Base-by-base conservation (phyloP, 192 early-diverging fungal species). In the Mortierella alpina region DNA sequence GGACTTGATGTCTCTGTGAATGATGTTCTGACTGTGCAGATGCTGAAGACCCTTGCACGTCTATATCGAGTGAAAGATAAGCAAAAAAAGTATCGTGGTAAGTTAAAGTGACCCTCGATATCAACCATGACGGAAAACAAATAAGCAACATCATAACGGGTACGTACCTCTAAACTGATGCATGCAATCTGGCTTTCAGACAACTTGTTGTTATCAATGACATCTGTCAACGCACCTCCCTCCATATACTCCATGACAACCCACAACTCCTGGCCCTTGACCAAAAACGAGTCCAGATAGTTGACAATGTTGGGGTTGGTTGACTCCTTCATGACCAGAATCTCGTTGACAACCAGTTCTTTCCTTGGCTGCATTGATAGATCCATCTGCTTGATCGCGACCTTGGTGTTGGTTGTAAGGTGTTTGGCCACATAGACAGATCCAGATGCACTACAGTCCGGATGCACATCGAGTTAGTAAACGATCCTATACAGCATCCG, bases 211-310 rank as follows among this genome's bases (percentile, higher is more conserved):
- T 98, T 97, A 82, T 94, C 95, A 83, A 99, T 98, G 31, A 98
- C 93, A 77, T 99, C 97, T 31, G 96, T 99, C 83, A 99, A 87
- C 17, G 97, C 90, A 57, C 98, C 98, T 57, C 96, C 98, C 83
- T 99, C 98, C 97, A 99, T 99, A 83, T 93, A 96, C 86, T 99
- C 98, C 95, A 99, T 96, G 40, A 99, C 91, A 15, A 99, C 95
- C 98, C 98, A 99, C 68, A 99, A 85, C 51, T 98, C 97, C 39
- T 70, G 76, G 18, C 86, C 87, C 77, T 91, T 92, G 59, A 97
- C 90, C 72, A 99, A 84, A 83, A 93, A 99, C 11, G 93, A 88
- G 83, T 98, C 97, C 52, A 96, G 84, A 71, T 94, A 99, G 86
- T 99, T 99, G 84, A 98, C 96, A 89, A 99, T 97, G 82, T 98